phyloP scores from a whole-genome alignment of 75 land plant genomes.

The Pseudotsuga menziesii region DNA sequence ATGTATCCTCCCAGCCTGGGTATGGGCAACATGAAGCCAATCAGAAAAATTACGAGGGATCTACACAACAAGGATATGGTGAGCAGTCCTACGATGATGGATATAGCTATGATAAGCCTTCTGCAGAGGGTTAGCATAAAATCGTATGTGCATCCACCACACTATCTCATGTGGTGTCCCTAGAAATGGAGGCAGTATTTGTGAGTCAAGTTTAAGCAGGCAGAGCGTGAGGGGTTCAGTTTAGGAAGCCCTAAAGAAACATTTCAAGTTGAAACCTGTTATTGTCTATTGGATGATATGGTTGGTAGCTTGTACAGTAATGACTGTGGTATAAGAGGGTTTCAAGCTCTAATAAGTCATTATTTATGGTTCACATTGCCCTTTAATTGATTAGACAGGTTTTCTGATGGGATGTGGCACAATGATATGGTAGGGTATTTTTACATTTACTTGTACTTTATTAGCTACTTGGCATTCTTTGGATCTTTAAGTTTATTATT shows the following conservation, averaged over 20 bases:
- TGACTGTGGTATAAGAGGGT: background rate
- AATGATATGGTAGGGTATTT: background rate
- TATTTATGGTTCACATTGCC: background rate
- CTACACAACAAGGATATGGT: conserved; percentile 34
- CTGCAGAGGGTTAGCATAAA: background rate
- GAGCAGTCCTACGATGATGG: conserved; percentile 3
- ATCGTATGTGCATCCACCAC: background rate
- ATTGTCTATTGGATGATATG: background rate
- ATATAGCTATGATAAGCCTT: background rate
- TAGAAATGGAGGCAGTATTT: background rate
- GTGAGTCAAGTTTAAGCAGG: background rate
- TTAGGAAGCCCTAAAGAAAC: background rate
- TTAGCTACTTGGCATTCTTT: background rate
- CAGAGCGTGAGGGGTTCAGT: background rate
- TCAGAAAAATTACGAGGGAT: conserved; percentile 31
- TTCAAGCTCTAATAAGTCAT: background rate
- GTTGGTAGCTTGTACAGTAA: background rate
- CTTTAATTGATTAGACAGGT: background rate
- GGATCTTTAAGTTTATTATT: background rate
- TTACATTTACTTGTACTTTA: background rate
- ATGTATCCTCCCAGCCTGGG: conserved; percentile 18
- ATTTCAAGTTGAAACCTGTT: background rate
- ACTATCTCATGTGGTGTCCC: background rate
- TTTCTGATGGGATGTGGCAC: background rate
- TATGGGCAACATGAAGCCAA: conserved; percentile 31